Evolutionary conservation across 805 yeast species (phyloP), one percentile per base, ranked within the genome.

Genomic region (Lachancea waltii): DNA sequence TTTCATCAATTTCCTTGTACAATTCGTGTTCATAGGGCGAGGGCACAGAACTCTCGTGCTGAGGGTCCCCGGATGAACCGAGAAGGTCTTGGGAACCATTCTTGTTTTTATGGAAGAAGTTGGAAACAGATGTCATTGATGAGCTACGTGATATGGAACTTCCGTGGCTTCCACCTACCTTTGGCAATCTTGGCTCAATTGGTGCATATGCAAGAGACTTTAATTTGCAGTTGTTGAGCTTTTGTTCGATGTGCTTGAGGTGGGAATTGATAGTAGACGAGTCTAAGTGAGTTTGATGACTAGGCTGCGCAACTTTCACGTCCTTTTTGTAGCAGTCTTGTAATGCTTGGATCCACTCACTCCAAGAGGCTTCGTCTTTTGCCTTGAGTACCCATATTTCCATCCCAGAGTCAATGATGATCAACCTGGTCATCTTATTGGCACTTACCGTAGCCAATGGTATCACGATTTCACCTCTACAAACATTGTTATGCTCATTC

Each of bases 381-480:
- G 97, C 84, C 50, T 83, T 85, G 43, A 90, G 67, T 26, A 77
- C 78, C 97, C 97, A 90, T 7, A 84, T 79, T 57, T 90, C 97
- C 77, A 90, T 79, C 2, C 97, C 97, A 0, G 97, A 86, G 58
- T 92, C 97, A 42, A 92, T 73, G 32, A 81, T 78, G 30, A 92
- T 78, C 51, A 84, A 81, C 37, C 75, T 64, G 17, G 76, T 74
- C 41, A 73, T 73, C 18, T 75, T 69, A 50, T 81, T 81, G 0
- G 95, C 95, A 40, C 89, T 75, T 2, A 92, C 78, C n/a, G 83
- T 83, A 3, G 95, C 79, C 33, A 82, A 72, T 37, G 74, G 77
- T 34, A 92, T 77, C 25, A 90, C 94, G 85, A 92, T 86, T 53
- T 85, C 87, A 40, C 98, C 98, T 40, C 97, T 72, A 34, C 62